Conservation (phyloP, 1,284 basidiomycete genomes). For the Trichosporon sp. region DNA sequence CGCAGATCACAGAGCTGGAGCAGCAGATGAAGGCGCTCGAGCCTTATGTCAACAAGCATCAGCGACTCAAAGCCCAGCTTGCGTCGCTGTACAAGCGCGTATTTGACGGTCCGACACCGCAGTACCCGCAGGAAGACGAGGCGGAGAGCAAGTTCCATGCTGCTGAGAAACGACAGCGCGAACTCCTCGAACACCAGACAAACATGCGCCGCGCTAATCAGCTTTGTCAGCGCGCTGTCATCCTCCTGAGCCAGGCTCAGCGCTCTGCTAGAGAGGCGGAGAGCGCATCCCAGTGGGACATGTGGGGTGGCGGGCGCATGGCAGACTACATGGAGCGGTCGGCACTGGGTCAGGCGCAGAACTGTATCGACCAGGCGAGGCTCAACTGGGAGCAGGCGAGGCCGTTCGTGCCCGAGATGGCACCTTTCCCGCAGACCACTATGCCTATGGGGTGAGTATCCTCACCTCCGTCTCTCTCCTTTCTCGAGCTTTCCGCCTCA, state of each 20-base stretch:
- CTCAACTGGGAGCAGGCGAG: constrained; percentile 18
- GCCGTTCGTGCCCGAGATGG: constrained; percentile 14
- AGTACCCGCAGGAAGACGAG: constrained; percentile 20
- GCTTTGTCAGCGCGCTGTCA: constrained; percentile 14
- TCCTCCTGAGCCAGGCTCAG: constrained; percentile 12
- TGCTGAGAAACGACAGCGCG: constrained; percentile 4
- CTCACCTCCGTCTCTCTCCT: background rate
- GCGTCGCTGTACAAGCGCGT: constrained; percentile 16
- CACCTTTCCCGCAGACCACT: constrained; percentile 3
- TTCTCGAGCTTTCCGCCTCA: background rate
- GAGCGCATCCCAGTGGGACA: constrained; percentile 4
- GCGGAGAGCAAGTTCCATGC: constrained; percentile 8
- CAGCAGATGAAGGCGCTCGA: constrained; percentile 6
- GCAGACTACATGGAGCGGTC: constrained; percentile 11
- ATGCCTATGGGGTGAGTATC: constrained; percentile 18
- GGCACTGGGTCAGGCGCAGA: constrained; percentile 20
- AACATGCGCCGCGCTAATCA: constrained; percentile 14
- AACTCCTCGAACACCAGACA: constrained; percentile 2
- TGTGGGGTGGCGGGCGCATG: constrained; percentile 6
- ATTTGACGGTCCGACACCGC: constrained; percentile 18
- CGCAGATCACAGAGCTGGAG: constrained; percentile 8
- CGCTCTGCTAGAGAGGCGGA: background rate
- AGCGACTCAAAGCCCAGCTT: constrained; percentile 6
- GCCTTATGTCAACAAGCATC: constrained; percentile 6
- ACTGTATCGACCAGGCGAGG: constrained; percentile 16